Evolutionary conservation across 1,284 basidiomycete genomes (phyloP).

Genomic region (Gymnopus androsaceus): DNA sequence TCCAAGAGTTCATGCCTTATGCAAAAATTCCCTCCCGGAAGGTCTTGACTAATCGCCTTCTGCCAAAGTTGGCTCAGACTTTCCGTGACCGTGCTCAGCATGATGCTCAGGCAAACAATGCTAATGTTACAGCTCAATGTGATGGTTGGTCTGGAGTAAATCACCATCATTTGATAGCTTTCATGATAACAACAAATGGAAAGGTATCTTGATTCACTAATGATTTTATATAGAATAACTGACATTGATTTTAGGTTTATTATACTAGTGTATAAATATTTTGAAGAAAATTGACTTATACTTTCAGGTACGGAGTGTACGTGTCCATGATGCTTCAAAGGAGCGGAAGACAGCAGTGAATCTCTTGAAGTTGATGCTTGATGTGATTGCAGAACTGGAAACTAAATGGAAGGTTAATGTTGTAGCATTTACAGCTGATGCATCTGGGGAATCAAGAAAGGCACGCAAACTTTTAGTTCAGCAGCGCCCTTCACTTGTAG

Average conservation of each 20-base stretch:
- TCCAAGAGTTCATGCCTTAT: background rate
- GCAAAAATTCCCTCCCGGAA: background rate
- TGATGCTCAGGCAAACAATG: background rate
- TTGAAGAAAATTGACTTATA: background rate
- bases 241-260: too few relatives aligned
- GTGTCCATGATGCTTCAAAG: constrained; percentile 30
- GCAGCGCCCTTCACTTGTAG: constrained; percentile 29
- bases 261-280: background rate
- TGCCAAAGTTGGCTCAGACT: background rate
- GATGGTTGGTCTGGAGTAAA: constrained; percentile 19
- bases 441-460: constrained; percentile 38
- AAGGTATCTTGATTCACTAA: constrained; percentile 7
- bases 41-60: background rate
- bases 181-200: constrained; percentile 15
- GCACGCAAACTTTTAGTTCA: constrained; percentile 25
- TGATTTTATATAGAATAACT: background rate
- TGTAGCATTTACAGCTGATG: constrained; percentile 35
- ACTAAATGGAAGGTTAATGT: constrained; percentile 29
- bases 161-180: constrained; percentile 13
- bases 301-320: constrained; percentile 5
- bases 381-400: constrained; percentile 22
- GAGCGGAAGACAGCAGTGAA: constrained; percentile 34
- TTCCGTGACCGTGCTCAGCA: background rate
- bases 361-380: constrained; percentile 25
- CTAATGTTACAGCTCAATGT: constrained; percentile 5